Conservation (phyloP, 2,329 filamentous ascomycete genomes). For the Capronia epimyces region DNA sequence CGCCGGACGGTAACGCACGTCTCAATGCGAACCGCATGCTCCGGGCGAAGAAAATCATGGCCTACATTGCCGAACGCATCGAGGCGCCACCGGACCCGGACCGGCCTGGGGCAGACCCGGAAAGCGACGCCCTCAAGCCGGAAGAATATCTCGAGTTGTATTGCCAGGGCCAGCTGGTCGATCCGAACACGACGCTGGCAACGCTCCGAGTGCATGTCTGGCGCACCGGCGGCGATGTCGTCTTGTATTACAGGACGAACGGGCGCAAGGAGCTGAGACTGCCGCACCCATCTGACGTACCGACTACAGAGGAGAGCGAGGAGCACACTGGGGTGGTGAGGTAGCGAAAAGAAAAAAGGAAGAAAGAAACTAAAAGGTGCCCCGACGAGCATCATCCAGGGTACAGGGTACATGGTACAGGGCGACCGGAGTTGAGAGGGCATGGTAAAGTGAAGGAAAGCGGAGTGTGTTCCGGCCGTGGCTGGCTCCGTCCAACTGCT, state of each 20-base stretch:
- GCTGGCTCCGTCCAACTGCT: too few relatives aligned
- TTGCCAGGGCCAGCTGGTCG: slow-evolving; percentile 68
- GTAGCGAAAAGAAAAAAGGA: slow-evolving; percentile 3
- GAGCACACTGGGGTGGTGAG: slow-evolving; percentile 23
- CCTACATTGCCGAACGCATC: slow-evolving; percentile 87
- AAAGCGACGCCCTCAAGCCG: slow-evolving; percentile 55
- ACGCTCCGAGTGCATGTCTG: slow-evolving; percentile 88
- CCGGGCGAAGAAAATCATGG: slow-evolving; percentile 86
- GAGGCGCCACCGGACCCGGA: slow-evolving; percentile 51
- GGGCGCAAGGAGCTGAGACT: slow-evolving; percentile 58
- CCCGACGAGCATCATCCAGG: neutral
- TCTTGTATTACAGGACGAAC: slow-evolving; percentile 86
- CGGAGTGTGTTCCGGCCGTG: too few relatives aligned
- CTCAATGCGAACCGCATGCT: slow-evolving; percentile 97
- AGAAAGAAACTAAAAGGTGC: neutral
- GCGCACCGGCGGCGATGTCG: slow-evolving; percentile 89
- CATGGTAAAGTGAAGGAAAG: too few relatives aligned
- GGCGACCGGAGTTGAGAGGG: too few relatives aligned
- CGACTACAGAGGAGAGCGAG: slow-evolving; percentile 24
- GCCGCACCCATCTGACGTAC: slow-evolving; percentile 27
- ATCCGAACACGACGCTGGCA: slow-evolving; percentile 83
- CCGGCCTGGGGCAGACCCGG: neutral
- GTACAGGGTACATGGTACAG: too few relatives aligned
- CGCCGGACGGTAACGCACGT: slow-evolving; percentile 73
- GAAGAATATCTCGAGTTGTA: slow-evolving; percentile 95